Conservation (phyloP, 2,329 filamentous ascomycete genomes). For the Exophiala oligosperma region DNA sequence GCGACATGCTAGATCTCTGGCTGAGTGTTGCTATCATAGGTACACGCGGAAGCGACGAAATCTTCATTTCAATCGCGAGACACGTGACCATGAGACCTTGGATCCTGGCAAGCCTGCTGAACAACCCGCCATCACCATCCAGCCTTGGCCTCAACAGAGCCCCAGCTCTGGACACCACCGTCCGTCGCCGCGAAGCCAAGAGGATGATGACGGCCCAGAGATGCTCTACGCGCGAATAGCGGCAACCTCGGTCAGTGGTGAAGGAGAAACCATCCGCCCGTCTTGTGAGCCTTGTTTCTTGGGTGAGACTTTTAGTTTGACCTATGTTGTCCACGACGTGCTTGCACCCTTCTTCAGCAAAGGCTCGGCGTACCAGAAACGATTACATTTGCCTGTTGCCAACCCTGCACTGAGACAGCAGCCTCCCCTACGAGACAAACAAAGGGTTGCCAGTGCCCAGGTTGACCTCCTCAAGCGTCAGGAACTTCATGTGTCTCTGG, state of each 20-base stretch:
- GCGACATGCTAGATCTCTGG: too few species aligned
- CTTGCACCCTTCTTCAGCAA: neutral
- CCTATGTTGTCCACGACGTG: neutral
- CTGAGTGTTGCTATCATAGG: neutral
- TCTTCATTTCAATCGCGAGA: too few species aligned
- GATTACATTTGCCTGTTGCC: neutral
- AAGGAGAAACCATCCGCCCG: neutral
- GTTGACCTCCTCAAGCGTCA: neutral
- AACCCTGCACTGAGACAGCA: neutral
- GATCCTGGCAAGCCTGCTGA: too few species aligned
- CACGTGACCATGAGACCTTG: too few species aligned
- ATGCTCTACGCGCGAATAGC: neutral
- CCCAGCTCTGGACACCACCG: neutral
- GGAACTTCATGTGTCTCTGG: neutral
- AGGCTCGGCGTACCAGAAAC: neutral
- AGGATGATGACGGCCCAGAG: neutral
- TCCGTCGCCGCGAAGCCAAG: neutral
- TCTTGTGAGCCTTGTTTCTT: neutral
- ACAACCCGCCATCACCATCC: neutral
- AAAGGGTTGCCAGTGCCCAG: neutral
- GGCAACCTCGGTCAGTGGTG: neutral
- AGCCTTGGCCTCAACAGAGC: neutral
- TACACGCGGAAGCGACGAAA: neutral
- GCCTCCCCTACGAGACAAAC: too few species aligned
- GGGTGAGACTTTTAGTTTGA: neutral